These are phyloP conservation scores for Russula sp. DNA, from an alignment of 768 basidiomycete species.

Conservation along the genomic window DNA sequence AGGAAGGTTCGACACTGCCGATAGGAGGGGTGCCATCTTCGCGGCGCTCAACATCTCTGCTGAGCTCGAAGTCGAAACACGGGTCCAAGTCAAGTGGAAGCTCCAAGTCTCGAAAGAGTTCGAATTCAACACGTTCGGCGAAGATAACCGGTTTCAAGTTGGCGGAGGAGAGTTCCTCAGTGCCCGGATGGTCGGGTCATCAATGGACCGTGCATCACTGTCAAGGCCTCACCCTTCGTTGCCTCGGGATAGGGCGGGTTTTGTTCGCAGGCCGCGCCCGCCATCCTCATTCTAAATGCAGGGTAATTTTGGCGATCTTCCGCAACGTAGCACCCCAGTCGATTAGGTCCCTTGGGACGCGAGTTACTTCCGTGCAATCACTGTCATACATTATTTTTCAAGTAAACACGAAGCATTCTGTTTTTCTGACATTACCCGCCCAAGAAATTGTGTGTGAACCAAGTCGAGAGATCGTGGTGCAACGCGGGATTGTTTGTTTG, in stretches of 20 bases:
- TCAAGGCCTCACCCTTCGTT: neutral
- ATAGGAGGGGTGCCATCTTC: neutral
- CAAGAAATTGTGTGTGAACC: too few species aligned
- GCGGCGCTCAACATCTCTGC: neutral
- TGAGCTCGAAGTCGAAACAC: slow-evolving; percentile 9
- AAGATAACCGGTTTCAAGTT: neutral
- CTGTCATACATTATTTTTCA: neutral
- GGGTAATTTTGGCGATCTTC: neutral
- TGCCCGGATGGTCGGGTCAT: neutral
- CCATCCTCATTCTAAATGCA: neutral
- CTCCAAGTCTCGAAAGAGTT: slow-evolving; percentile 15
- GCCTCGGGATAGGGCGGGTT: neutral
- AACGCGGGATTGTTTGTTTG: slow-evolving; percentile 17
- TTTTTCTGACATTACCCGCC: too few species aligned
- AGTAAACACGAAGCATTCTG: neutral
- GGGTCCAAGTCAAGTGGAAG: slow-evolving; percentile 18
- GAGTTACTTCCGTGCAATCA: too few species aligned
- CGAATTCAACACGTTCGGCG: slow-evolving; percentile 12
- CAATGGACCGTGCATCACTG: neutral
- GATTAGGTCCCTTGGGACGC: neutral
- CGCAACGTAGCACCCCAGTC: neutral
- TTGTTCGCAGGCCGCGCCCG: slow-evolving; percentile 22
- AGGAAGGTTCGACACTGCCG: neutral
- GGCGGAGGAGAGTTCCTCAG: neutral
- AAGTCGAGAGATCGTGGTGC: neutral